Percentiles rank a stretch among this genome's conserved stretches.
Evolutionary conservation across 2,329 filamentous ascomycete species (phyloP).

Genomic region (Talaromyces amestolkiae): DNA sequence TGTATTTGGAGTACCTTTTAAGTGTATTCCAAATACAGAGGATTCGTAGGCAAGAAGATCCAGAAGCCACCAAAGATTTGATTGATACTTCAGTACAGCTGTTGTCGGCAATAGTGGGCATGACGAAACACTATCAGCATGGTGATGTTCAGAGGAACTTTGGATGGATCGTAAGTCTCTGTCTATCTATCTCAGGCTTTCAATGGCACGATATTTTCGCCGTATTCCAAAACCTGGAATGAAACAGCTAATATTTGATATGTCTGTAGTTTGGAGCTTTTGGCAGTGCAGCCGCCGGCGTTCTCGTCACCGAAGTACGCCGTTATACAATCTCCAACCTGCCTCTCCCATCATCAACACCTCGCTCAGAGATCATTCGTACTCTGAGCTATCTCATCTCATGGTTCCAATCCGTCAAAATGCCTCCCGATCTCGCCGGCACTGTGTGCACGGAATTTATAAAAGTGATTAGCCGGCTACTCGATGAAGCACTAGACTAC

Average conservation of each 20-base stretch:
- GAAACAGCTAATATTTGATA: neutral
- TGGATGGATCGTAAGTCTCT: conserved; percentile 24
- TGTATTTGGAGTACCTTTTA: conserved; percentile 25
- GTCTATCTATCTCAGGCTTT: neutral
- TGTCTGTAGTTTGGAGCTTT: conserved; percentile 22
- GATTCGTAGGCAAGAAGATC: conserved; percentile 24
- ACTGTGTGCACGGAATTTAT: conserved; percentile 22
- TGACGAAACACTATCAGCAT: conserved; percentile 21
- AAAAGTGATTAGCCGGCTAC: conserved; percentile 23
- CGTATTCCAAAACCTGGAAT: neutral
- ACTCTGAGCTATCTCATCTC: conserved; percentile 23
- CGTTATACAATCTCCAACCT: conserved; percentile 23
- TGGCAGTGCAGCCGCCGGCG: conserved; percentile 24
- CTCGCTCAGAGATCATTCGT: conserved; percentile 26
- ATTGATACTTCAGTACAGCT: conserved; percentile 26
- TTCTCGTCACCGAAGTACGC: conserved; percentile 26
- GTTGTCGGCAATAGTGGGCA: conserved; percentile 24
- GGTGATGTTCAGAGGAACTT: conserved; percentile 20
- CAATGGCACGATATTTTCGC: neutral
- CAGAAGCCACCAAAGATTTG: conserved; percentile 21
- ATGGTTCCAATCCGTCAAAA: conserved; percentile 23
- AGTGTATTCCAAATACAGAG: conserved; percentile 26
- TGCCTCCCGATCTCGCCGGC: conserved; percentile 15
- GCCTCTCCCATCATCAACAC: conserved; percentile 21
- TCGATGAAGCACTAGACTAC: conserved; percentile 26